Evolutionary conservation across 2,329 filamentous ascomycete genomes (phyloP).

Genomic region (Lasiodiplodia theobromae): DNA sequence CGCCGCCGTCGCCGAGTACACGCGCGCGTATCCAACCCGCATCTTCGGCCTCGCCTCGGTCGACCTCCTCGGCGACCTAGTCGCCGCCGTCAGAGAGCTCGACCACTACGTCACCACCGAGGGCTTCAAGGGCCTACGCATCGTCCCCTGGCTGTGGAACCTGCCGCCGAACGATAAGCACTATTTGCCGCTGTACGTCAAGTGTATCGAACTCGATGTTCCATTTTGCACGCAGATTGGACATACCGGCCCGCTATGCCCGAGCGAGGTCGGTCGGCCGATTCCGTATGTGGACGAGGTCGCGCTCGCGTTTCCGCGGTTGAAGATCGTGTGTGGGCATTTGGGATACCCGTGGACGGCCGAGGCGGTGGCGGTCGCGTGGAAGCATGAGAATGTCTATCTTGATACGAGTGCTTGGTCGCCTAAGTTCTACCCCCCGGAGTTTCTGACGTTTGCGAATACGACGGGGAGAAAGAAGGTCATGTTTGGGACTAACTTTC

Average conservation of each 20-base stretch:
- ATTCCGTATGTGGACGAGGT: conserved; percentile 37
- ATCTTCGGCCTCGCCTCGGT: too few relatives aligned
- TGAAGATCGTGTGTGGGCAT: background rate
- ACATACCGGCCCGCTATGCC: conserved; percentile 38
- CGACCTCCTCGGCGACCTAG: too few relatives aligned
- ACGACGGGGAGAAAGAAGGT: conserved; percentile 3
- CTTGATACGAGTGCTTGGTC: conserved; percentile 37
- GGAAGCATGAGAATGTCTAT: conserved; percentile 40
- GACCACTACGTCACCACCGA: too few relatives aligned
- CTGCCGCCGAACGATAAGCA: too few relatives aligned
- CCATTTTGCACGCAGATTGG: too few relatives aligned
- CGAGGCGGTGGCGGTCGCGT: conserved; percentile 36
- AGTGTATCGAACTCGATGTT: too few relatives aligned
- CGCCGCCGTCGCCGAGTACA: too few relatives aligned
- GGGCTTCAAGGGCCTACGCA: too few relatives aligned
- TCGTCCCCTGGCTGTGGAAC: too few relatives aligned
- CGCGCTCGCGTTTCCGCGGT: background rate
- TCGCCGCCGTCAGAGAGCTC: too few relatives aligned
- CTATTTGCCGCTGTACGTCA: too few relatives aligned
- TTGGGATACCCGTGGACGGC: conserved; percentile 35
- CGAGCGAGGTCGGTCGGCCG: conserved; percentile 39
- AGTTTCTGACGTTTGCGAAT: conserved; percentile 23
- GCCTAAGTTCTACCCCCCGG: conserved; percentile 35
- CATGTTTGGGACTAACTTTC: background rate
- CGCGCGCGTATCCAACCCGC: too few relatives aligned